These are phyloP conservation scores for Alternaria gansuensis DNA, from an alignment of 2,329 filamentous ascomycete genomes.

Conservation along the genomic window DNA sequence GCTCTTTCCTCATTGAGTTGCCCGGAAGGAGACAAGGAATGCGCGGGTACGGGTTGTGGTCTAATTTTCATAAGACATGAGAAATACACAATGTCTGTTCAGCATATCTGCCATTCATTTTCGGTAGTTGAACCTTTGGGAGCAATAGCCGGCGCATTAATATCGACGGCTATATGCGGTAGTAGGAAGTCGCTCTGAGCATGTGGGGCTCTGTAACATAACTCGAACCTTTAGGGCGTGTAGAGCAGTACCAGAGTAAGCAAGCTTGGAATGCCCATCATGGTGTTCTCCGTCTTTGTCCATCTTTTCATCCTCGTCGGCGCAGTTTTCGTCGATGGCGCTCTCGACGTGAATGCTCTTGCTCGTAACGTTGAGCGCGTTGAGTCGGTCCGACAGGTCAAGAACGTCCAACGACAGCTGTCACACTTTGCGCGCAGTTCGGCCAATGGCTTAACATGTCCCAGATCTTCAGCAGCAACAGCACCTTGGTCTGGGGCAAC, in stretches of 20 bases:
- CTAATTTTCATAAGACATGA: background rate
- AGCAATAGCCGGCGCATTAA: background rate
- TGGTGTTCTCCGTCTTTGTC: background rate
- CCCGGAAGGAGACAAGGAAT: too few species aligned
- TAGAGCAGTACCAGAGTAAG: background rate
- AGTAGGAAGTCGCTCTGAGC: background rate
- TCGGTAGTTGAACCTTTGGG: background rate
- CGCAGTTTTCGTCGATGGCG: background rate
- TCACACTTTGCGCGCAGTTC: constrained; percentile 34
- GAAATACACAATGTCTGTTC: background rate
- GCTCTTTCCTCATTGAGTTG: too few species aligned
- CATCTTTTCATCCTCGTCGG: background rate
- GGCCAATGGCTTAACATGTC: constrained; percentile 26
- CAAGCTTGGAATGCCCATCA: background rate
- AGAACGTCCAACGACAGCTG: constrained; percentile 33
- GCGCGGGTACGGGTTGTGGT: background rate
- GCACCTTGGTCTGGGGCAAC: constrained; percentile 32
- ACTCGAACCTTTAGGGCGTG: background rate
- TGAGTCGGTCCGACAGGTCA: constrained; percentile 39
- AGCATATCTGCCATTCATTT: background rate
- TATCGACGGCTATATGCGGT: background rate
- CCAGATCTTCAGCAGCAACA: constrained; percentile 29
- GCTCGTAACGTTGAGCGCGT: constrained; percentile 30
- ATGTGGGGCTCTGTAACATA: background rate
- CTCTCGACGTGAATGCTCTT: constrained; percentile 15